phyloP scores from a whole-genome alignment of 441 rosid species.

The Cnidoscolus chayamansa region DNA sequence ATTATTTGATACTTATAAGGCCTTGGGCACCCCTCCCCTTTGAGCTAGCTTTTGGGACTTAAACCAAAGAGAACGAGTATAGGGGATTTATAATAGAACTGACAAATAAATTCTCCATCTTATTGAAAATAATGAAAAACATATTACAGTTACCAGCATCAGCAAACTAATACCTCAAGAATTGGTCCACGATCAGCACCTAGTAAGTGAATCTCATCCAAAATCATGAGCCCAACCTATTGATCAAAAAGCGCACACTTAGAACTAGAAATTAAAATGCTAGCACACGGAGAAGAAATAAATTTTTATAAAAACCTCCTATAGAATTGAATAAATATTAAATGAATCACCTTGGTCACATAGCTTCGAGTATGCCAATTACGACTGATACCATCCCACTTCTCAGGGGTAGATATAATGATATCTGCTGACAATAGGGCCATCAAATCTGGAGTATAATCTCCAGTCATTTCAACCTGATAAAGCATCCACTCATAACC shows the following conservation, averaged over 20 bases:
- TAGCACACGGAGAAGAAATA: slow-evolving; percentile 1
- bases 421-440: slow-evolving; percentile 98
- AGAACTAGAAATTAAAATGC: slow-evolving; percentile 10
- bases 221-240: slow-evolving; percentile 94
- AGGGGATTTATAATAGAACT: neutral
- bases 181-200: slow-evolving; percentile 99
- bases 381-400: slow-evolving; percentile 99
- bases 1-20: too few relatives aligned
- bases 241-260: slow-evolving; percentile 27
- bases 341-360: slow-evolving; percentile 72
- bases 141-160: neutral
- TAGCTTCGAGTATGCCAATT: slow-evolving; percentile 99
- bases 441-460: slow-evolving; percentile 95
- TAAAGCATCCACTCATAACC: neutral
- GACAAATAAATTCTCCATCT: neutral
- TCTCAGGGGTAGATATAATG: slow-evolving; percentile 97
- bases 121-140: neutral
- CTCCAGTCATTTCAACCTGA: slow-evolving; percentile 99
- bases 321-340: slow-evolving; percentile 21
- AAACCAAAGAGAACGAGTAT: neutral
- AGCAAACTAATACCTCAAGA: slow-evolving; percentile 71
- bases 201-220: slow-evolving; percentile 98
- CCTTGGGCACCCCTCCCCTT: too few relatives aligned
- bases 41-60: too few relatives aligned
- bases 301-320: neutral